Evolutionary conservation across 2,329 filamentous ascomycete genomes (phyloP).

Genomic region (Verticillium longisporum): DNA sequence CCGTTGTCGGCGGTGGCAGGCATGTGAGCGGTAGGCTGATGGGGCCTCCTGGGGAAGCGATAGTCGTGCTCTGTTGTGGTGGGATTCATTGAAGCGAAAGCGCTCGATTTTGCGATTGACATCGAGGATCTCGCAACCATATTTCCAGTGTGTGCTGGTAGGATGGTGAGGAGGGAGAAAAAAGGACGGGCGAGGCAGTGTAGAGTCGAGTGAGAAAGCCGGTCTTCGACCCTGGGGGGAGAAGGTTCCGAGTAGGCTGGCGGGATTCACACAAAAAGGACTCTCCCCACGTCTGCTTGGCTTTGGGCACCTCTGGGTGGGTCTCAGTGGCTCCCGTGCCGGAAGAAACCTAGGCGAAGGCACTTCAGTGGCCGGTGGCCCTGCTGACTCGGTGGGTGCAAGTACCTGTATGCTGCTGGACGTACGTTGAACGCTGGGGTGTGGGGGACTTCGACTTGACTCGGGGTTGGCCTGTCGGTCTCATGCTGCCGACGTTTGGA

Average conservation of each 20-base stretch:
- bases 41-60: constrained; percentile 57
- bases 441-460: neutral
- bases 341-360: neutral
- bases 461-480: neutral
- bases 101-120: constrained; percentile 25
- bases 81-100: constrained; percentile 41
- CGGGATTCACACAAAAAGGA: neutral
- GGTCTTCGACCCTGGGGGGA: neutral
- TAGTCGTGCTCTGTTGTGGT: constrained; percentile 61
- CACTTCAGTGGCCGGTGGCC: neutral
- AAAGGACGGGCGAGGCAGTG: neutral
- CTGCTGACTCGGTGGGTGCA: neutral
- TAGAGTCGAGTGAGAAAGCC: neutral
- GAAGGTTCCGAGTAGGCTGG: neutral
- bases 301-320: neutral
- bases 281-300: neutral
- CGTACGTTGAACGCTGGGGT: neutral
- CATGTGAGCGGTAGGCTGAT: constrained; percentile 21
- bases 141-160: neutral
- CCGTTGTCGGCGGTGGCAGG: constrained; percentile 2
- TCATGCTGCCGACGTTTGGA: no score
- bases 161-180: neutral
- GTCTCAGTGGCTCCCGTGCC: neutral
- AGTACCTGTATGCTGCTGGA: neutral
- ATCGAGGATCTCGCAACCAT: neutral